phyloP scores from a whole-genome alignment of 1,284 basidiomycete species.

The Pascua guehoae region DNA sequence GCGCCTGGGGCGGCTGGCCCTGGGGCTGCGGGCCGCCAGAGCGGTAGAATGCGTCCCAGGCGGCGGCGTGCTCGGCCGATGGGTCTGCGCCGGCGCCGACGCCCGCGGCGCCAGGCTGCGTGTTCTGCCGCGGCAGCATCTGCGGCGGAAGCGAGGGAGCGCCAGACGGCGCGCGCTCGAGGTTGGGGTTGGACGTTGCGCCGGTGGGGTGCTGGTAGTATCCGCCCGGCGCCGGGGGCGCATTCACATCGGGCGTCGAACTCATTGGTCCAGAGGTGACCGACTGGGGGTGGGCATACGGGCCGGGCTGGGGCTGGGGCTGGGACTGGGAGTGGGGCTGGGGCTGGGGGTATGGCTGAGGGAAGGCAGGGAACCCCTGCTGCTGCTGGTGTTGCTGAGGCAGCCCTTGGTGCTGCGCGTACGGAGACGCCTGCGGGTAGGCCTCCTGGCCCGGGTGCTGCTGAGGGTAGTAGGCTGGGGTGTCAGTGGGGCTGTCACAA shows the following conservation, averaged over 20 bases:
- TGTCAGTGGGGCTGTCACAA: slow-evolving; percentile 3
- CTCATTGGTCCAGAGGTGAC: slow-evolving; percentile 7
- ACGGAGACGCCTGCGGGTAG: background rate
- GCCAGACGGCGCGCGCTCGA: slow-evolving; percentile 8
- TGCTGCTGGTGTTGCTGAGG: slow-evolving; percentile 9
- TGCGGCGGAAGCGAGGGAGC: slow-evolving; percentile 27
- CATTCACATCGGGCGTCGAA: slow-evolving; percentile 1
- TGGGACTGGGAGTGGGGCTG: slow-evolving; percentile 4
- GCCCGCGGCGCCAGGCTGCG: slow-evolving; percentile 37
- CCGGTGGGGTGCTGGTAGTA: slow-evolving; percentile 10
- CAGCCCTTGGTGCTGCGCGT: slow-evolving; percentile 21
- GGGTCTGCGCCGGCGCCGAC: slow-evolving; percentile 32
- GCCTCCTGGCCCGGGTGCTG: slow-evolving; percentile 18
- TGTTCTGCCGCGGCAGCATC: slow-evolving; percentile 22
- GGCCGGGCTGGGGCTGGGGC: slow-evolving; percentile 5
- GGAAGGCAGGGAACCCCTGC: slow-evolving; percentile 9
- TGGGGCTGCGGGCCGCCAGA: slow-evolving; percentile 25
- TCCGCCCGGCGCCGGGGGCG: background rate
- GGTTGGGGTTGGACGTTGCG: slow-evolving; percentile 4
- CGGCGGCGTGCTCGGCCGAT: slow-evolving; percentile 36
- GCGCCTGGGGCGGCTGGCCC: slow-evolving; percentile 7
- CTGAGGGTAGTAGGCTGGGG: slow-evolving; percentile 18
- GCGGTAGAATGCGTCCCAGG: slow-evolving; percentile 49
- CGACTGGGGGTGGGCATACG: slow-evolving; percentile 28
- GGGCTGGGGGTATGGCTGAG: slow-evolving; percentile 5